phyloP scores from a whole-genome alignment of 345 rosid species.

The Salix caprea region DNA sequence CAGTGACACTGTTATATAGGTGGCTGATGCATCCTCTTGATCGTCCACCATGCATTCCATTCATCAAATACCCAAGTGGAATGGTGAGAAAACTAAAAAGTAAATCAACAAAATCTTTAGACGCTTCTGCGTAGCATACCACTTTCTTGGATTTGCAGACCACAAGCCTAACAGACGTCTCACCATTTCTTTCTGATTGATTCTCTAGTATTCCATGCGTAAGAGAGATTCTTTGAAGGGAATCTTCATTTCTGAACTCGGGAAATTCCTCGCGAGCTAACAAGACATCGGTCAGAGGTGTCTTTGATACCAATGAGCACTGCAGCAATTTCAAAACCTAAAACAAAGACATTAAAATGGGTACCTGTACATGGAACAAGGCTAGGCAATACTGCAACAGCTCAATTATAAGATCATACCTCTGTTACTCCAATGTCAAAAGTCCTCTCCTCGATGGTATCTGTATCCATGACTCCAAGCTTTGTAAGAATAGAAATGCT shows the following conservation, averaged over 20 bases:
- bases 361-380: too few relatives aligned
- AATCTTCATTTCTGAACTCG: neutral
- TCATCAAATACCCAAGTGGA: slow-evolving; percentile 21
- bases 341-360: slow-evolving; percentile 8
- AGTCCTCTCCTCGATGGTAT: slow-evolving; percentile 5
- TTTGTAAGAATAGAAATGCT: slow-evolving; percentile 10
- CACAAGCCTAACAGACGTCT: slow-evolving; percentile 10
- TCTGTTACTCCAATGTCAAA: neutral
- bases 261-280: neutral
- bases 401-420: slow-evolving; percentile 1
- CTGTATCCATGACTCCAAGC: slow-evolving; percentile 6
- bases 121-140: slow-evolving; percentile 24
- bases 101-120: slow-evolving; percentile 25
- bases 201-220: neutral
- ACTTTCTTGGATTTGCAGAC: slow-evolving; percentile 23
- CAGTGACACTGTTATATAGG: slow-evolving; percentile 8
- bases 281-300: slow-evolving; percentile 17
- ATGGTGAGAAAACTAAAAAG: slow-evolving; percentile 28
- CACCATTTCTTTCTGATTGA: neutral
- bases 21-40: slow-evolving; percentile 8
- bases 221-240: neutral
- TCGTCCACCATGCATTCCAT: slow-evolving; percentile 4
- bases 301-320: slow-evolving; percentile 7
- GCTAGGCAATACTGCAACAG: neutral
- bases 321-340: slow-evolving; percentile 23